phyloP scores from a whole-genome alignment of 495 filamentous ascomycete genomes.

The Sporormia fimetaria region DNA sequence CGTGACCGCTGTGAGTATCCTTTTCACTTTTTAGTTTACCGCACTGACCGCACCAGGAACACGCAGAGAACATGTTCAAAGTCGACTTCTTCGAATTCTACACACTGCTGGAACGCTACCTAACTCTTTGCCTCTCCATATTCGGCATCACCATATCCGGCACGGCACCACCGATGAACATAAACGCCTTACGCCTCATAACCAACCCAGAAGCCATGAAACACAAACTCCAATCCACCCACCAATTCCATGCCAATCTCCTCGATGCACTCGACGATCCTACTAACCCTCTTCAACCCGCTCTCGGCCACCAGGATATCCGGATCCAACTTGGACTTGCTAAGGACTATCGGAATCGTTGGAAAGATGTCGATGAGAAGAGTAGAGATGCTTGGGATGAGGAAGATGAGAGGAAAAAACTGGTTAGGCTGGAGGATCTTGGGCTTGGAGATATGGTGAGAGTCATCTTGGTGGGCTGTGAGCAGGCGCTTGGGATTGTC shows the following conservation, averaged over 20 bases:
- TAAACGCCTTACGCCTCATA: conserved; percentile 9
- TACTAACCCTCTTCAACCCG: conserved; percentile 39
- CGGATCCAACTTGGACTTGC: conserved; percentile 42
- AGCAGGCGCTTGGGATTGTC: conserved; percentile 32
- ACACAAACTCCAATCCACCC: conserved; percentile 20
- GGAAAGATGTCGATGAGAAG: conserved; percentile 47
- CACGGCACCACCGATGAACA: conserved; percentile 1
- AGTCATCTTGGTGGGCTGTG: conserved; percentile 34
- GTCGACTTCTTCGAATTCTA: conserved; percentile 63
- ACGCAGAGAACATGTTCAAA: conserved; percentile 46
- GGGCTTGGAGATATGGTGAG: conserved; percentile 36
- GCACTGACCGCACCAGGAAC: conserved; percentile 1
- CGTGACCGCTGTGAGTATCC: conserved; percentile 1
- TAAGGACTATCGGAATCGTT: conserved; percentile 55
- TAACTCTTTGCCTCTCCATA: conserved; percentile 49
- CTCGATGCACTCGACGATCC: conserved; percentile 42
- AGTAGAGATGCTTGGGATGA: conserved; percentile 27
- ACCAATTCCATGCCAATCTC: conserved; percentile 55
- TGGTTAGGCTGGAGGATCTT: conserved; percentile 45
- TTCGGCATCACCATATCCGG: conserved; percentile 40
- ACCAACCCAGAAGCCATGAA: conserved; percentile 7
- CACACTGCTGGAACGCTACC: conserved; percentile 51
- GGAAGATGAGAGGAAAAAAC: conserved; percentile 19
- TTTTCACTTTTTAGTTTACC: neutral
- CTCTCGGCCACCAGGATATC: conserved; percentile 41